phyloP scores from a whole-genome alignment of 805 yeast species.

The Maudiozyma saulgeensis region DNA sequence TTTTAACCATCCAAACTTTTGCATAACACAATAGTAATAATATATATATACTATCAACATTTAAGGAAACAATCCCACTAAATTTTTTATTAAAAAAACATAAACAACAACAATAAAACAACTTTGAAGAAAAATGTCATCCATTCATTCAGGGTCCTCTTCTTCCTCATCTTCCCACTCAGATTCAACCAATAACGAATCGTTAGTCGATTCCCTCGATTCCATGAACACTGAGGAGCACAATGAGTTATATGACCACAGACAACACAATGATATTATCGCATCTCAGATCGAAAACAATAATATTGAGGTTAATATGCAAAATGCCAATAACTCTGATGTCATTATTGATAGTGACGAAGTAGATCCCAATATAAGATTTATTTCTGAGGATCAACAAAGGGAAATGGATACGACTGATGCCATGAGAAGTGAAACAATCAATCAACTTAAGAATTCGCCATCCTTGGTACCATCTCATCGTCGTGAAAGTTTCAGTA shows the following conservation, averaged over 20 bases:
- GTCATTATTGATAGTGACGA: slow-evolving; percentile 1
- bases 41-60: background rate
- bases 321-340: background rate
- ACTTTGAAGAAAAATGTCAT: slow-evolving; percentile 1
- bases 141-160: slow-evolving; percentile 4
- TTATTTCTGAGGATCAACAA: background rate
- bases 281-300: slow-evolving; percentile 26
- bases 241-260: slow-evolving; percentile 37
- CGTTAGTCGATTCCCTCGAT: slow-evolving; percentile 23
- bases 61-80: background rate
- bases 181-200: slow-evolving; percentile 1
- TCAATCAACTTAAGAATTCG: background rate
- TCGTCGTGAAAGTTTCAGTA: background rate
- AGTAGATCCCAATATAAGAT: background rate
- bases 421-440: too few species aligned
- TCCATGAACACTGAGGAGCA: slow-evolving; percentile 34
- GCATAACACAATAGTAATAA: background rate
- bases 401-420: background rate
- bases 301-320: background rate
- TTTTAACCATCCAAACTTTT: background rate
- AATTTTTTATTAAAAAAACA: background rate
- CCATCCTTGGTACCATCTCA: background rate
- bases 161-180: background rate
- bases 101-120: background rate
- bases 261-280: slow-evolving; percentile 37